Base-by-base conservation (phyloP, 192 early-diverging fungal genomes). In the Backusella liffmaniae region DNA sequence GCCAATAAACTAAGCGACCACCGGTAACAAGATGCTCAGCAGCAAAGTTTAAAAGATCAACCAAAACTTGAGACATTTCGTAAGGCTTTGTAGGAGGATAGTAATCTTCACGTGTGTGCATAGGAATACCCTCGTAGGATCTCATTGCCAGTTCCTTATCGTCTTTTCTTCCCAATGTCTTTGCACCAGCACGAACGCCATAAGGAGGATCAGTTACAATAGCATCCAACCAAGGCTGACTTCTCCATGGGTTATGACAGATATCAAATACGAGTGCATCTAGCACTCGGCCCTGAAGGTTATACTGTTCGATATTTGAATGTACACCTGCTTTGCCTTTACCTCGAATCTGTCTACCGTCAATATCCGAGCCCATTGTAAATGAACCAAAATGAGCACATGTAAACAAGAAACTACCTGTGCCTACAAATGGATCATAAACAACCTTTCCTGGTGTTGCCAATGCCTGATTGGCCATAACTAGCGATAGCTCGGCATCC, bases 391-490 rank as follows among this genome's bases (percentile, higher is more conserved):
- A 98, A 80, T 98, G 94, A 21, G 98, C 89, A 78, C 95, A 96
- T 1, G 96, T 96, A 75, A 99, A 83, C 51, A 99, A 83, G 69
- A 99, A 96, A 62, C 92, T 93, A 30, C 95, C 97, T 0, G 98
- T 99, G 7, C 98, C 98, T 0, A 97, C 96, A 88, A 98, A 99
- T 29, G 98, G 98, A 82, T 99, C 98, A 67, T 97, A 91, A 4
- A 98, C 89, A 2, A 98, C 78, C 35, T 91, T 86, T 15, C 95
- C 95, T 18, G 88, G 86, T 5, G 81, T 74, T 35, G 84, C 91
- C 66, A 96, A 81, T 8, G 94, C 98, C 81, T 94, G 92, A 74
- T 99, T 99, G 2, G 96, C 94, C 96, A 97, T 98, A 42, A 99
- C 87, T 36, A 99, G 83, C 1, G 97, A 98, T 53, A 99, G 84